Evolutionary conservation across 495 filamentous ascomycete species (phyloP).

Genomic region (Bryoglossum gracile): DNA sequence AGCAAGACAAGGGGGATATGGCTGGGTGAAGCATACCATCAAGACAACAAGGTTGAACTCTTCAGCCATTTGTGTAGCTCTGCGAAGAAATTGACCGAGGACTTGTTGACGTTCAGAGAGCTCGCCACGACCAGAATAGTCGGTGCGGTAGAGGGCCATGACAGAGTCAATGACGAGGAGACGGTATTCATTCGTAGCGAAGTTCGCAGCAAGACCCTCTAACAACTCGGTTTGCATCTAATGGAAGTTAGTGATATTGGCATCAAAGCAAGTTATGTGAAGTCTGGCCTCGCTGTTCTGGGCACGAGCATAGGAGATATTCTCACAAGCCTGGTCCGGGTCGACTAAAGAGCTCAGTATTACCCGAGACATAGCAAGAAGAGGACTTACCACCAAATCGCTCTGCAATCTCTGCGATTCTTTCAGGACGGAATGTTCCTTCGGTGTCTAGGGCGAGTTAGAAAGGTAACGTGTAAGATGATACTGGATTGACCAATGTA

Average conservation of each 20-base stretch:
- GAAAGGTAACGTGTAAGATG: background rate
- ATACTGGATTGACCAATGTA: slow-evolving; percentile 50
- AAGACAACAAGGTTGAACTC: slow-evolving; percentile 75
- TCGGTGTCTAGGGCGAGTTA: slow-evolving; percentile 52
- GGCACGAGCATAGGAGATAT: slow-evolving; percentile 66
- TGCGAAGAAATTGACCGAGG: slow-evolving; percentile 62
- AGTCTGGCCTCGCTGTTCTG: slow-evolving; percentile 56
- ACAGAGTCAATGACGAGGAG: slow-evolving; percentile 72
- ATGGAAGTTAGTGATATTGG: background rate
- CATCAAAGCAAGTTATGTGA: background rate
- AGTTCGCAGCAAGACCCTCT: slow-evolving; percentile 56
- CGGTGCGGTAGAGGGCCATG: slow-evolving; percentile 71
- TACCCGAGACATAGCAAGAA: background rate
- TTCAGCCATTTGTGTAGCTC: slow-evolving; percentile 67
- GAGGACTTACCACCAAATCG: slow-evolving; percentile 50
- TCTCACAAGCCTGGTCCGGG: slow-evolving; percentile 48
- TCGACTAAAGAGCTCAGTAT: slow-evolving; percentile 14
- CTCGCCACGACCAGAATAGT: slow-evolving; percentile 68
- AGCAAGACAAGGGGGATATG: background rate
- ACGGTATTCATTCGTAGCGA: slow-evolving; percentile 61
- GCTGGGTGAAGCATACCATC: slow-evolving; percentile 41
- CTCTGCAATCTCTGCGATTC: slow-evolving; percentile 61
- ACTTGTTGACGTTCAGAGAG: slow-evolving; percentile 73
- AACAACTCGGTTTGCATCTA: slow-evolving; percentile 65
- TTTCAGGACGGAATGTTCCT: slow-evolving; percentile 70